phyloP scores from a whole-genome alignment of 306 rosid species.

The Corylus americana region DNA sequence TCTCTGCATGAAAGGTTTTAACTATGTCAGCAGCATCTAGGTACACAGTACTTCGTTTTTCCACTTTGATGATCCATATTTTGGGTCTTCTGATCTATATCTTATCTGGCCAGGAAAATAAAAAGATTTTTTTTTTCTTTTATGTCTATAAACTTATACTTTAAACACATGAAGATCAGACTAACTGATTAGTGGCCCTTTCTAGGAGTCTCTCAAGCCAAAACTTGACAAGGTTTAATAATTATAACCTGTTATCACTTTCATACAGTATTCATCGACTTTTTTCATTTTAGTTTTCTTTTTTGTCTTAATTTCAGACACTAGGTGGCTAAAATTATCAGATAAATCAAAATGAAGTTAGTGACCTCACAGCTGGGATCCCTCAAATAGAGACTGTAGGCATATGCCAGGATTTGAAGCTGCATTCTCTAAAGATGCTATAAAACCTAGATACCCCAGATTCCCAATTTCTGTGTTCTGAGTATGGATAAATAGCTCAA shows the following conservation, averaged over 20 bases:
- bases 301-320: not conserved
- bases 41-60: conserved; percentile 11
- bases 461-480: not conserved
- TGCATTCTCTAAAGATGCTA: not conserved
- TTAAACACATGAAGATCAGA: not conserved
- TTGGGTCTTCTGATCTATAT: not conserved
- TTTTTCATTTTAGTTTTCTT: not conserved
- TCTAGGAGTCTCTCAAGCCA: not conserved
- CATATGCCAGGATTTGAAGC: not conserved
- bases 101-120: no score
- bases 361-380: not conserved
- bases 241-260: not conserved
- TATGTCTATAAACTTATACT: not conserved
- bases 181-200: not conserved
- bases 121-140: no score
- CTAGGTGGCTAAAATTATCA: not conserved
- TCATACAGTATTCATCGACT: not conserved
- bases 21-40: conserved; percentile 30
- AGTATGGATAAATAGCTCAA: not conserved
- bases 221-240: conserved; percentile 2
- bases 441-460: not conserved
- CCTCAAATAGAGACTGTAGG: not conserved
- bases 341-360: not conserved
- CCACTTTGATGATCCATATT: not conserved
- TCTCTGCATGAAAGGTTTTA: conserved; percentile 67